Evolutionary conservation across 306 rosid species (phyloP), one percentile per base, ranked within the genome.

Genomic region (Carpinus viminea): DNA sequence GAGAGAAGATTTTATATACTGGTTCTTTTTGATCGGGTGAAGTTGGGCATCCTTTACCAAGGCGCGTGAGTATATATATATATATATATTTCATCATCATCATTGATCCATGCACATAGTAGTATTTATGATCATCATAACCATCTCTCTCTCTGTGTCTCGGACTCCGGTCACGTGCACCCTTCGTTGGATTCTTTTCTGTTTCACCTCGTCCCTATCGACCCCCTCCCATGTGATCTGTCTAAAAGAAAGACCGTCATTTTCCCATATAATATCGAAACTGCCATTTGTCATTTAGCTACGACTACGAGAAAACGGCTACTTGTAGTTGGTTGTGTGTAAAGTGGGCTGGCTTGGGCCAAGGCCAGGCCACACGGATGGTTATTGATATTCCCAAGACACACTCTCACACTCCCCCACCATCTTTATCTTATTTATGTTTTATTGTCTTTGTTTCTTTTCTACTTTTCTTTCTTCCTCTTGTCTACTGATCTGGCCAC

Each of bases 171-270:
- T 80, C 88, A 85, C 86, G 88, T 76, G 82, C 68, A 12, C 77
- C 81, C 74, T 80, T 24, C 26, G 26, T 24, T 55, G 78, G 85
- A 75, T 77, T 86, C 74, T 69, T 81, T 74, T 28, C 75, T 74
- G 70, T 70, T 75, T 71, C 75, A 65, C 81, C 18, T 74, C 75
- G 56, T 72, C 28, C 16, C 72, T 17, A n/a, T 74, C 50, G 76
- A 48, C 31, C 83, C 83, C 54, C n/a, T 59, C 82, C 79, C 91
- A 90, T 76, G 93, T 88, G 93, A 72, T 45, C 7, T 31, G 10
- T 11, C 66, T 77, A 68, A 31, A 60, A 45, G 81, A 82, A 76
- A 15, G 72, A 79, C 85, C 75, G 62, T 78, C 43, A 31, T 11
- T 69, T 62, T 12, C 11, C 12, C 2, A 1, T 24, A 24, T 77